phyloP scores from a whole-genome alignment of 2,329 filamentous ascomycete species.

The Arthrinium phaeospermum region DNA sequence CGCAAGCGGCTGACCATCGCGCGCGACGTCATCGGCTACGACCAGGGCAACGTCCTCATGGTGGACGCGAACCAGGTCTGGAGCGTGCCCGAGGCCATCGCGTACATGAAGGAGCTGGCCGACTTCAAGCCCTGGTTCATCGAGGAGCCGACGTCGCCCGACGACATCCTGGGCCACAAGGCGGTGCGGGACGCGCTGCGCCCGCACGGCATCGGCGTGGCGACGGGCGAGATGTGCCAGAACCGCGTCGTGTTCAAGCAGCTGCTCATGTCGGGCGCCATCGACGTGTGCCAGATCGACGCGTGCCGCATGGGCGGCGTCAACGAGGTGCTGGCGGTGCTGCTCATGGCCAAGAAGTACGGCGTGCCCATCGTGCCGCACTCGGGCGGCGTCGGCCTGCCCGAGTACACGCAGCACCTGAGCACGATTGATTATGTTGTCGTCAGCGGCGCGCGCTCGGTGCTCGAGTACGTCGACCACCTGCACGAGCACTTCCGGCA shows the following conservation, averaged over 20 bases:
- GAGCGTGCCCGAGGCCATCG: constrained; percentile 88
- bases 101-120: constrained; percentile 81
- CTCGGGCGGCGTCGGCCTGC: constrained; percentile 85
- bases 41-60: constrained; percentile 85
- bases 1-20: constrained; percentile 73
- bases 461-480: constrained; percentile 92
- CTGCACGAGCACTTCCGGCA: constrained; percentile 92
- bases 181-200: constrained; percentile 81
- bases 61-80: constrained; percentile 93
- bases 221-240: constrained; percentile 94
- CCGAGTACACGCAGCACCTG: constrained; percentile 92
- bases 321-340: constrained; percentile 89
- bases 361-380: constrained; percentile 86
- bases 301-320: constrained; percentile 89
- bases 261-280: constrained; percentile 77
- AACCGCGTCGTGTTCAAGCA: constrained; percentile 96
- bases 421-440: constrained; percentile 93
- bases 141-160: constrained; percentile 89
- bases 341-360: constrained; percentile 83
- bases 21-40: constrained; percentile 80
- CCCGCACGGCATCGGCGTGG: constrained; percentile 79
- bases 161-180: constrained; percentile 88
- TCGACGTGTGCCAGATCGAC: constrained; percentile 89
- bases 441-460: constrained; percentile 78
- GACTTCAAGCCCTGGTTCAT: constrained; percentile 94